phyloP scores from a whole-genome alignment of 768 basidiomycete species.

The Psilocybe azurescens region DNA sequence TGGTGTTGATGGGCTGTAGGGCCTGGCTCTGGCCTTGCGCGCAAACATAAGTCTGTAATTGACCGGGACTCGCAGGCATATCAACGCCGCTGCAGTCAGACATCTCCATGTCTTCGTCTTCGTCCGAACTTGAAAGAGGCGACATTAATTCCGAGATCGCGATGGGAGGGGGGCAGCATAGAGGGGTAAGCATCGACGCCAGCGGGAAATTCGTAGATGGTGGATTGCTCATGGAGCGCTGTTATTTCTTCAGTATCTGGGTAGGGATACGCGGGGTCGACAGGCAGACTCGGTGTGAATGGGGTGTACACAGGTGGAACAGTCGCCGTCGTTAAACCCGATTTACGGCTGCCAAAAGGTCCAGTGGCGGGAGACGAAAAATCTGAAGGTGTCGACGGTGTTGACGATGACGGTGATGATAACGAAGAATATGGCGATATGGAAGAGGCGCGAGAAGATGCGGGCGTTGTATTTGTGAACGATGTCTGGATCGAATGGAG shows the following conservation, averaged over 20 bases:
- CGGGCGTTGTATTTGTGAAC: slow-evolving; percentile 21
- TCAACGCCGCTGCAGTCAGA: slow-evolving; percentile 2
- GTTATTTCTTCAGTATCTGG: slow-evolving; percentile 20
- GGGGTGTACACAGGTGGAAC: slow-evolving; percentile 26
- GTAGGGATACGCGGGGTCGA: slow-evolving; percentile 24
- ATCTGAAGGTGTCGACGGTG: slow-evolving; percentile 2
- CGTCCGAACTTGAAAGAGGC: not conserved
- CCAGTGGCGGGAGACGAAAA: not conserved
- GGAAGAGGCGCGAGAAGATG: slow-evolving; percentile 20
- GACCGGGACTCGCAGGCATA: not conserved
- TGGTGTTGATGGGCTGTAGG: not conserved
- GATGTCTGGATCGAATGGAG: slow-evolving; percentile 13
- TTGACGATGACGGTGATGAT: slow-evolving; percentile 8
- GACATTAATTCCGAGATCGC: not conserved
- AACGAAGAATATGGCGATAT: slow-evolving; percentile 24
- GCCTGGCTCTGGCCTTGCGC: not conserved
- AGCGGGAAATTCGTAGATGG: slow-evolving; percentile 10
- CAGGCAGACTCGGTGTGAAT: slow-evolving; percentile 25
- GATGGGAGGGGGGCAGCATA: not conserved
- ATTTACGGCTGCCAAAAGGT: not conserved
- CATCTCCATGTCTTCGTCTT: slow-evolving; percentile 13
- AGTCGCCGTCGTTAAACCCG: not conserved
- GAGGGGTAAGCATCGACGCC: not conserved
- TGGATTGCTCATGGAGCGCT: slow-evolving; percentile 4
- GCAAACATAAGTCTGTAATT: slow-evolving; percentile 1